Evolutionary conservation across 176 grass and related monocot genomes (phyloP).

Genomic region (Hsuehochloa calcarea): DNA sequence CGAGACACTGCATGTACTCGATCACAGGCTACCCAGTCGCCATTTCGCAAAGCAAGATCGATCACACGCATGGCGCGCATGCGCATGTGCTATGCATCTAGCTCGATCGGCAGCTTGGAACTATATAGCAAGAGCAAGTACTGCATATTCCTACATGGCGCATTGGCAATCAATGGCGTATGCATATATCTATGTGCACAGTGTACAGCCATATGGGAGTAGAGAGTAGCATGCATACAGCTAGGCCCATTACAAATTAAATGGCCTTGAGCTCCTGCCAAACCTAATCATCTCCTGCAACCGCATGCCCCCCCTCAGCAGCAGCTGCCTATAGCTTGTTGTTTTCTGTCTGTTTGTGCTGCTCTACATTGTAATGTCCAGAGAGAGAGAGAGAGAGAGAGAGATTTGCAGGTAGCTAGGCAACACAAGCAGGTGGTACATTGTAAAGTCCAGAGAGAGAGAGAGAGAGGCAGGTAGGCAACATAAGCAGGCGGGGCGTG

Average conservation of each 20-base stretch:
- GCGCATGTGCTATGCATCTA: neutral
- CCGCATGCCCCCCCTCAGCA: neutral
- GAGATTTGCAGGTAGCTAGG: neutral
- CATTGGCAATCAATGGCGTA: neutral
- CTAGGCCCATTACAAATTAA: neutral
- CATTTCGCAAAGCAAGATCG: neutral
- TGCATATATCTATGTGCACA: neutral
- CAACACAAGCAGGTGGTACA: neutral
- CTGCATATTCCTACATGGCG: neutral
- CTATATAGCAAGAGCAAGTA: too few species aligned
- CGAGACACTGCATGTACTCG: neutral
- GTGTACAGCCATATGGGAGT: neutral
- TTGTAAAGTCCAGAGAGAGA: too few species aligned
- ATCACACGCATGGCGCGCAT: neutral
- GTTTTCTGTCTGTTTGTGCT: slow-evolving; percentile 18
- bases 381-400: neutral
- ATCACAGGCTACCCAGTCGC: neutral
- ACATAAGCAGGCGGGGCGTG: too few species aligned
- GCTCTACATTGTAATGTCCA: neutral
- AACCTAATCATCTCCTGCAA: neutral
- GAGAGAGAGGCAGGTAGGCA: neutral
- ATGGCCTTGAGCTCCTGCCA: slow-evolving; percentile 9
- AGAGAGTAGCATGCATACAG: neutral
- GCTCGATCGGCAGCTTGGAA: neutral
- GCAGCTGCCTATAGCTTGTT: slow-evolving; percentile 14